Conservation (phyloP, 192 early-diverging fungal species). For the Gryganskiella cystojenkinii region DNA sequence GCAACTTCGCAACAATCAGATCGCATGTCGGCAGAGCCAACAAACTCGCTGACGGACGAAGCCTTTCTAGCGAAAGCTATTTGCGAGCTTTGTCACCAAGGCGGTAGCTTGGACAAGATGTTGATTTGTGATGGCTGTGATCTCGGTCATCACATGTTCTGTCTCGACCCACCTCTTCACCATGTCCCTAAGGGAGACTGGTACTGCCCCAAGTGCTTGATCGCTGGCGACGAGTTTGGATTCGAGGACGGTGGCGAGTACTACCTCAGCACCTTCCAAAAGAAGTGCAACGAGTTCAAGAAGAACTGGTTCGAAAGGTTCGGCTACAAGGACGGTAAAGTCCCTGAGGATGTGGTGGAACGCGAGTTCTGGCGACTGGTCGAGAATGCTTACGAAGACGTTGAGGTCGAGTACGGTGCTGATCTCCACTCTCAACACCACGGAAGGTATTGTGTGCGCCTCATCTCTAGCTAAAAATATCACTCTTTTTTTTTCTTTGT, state of each 20-base stretch:
- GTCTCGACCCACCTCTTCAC: constrained; percentile 66
- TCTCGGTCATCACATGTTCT: constrained; percentile 77
- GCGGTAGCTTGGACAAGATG: constrained; percentile 67
- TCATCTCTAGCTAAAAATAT: too few relatives aligned
- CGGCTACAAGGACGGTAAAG: constrained; percentile 46
- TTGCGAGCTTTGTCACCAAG: constrained; percentile 55
- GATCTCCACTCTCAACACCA: constrained; percentile 92
- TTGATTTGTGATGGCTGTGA: constrained; percentile 87
- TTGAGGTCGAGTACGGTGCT: constrained; percentile 97
- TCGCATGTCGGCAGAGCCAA: constrained; percentile 26
- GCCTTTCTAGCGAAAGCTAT: constrained; percentile 50
- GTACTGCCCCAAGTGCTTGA: constrained; percentile 88
- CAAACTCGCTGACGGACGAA: constrained; percentile 8
- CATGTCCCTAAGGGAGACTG: constrained; percentile 75
- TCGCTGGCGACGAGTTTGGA: constrained; percentile 88
- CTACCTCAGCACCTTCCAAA: constrained; percentile 80
- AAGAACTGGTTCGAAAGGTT: constrained; percentile 72
- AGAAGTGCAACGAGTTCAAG: constrained; percentile 86
- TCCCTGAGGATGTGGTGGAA: constrained; percentile 82
- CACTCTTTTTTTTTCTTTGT: too few relatives aligned
- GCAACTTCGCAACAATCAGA: constrained; percentile 27
- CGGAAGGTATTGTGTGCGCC: constrained; percentile 90
- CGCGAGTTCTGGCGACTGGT: constrained; percentile 94
- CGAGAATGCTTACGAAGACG: constrained; percentile 85
- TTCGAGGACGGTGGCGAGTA: constrained; percentile 92